Evolutionary conservation across 2,329 filamentous ascomycete species (phyloP).

Genomic region (Fusarium sp.): DNA sequence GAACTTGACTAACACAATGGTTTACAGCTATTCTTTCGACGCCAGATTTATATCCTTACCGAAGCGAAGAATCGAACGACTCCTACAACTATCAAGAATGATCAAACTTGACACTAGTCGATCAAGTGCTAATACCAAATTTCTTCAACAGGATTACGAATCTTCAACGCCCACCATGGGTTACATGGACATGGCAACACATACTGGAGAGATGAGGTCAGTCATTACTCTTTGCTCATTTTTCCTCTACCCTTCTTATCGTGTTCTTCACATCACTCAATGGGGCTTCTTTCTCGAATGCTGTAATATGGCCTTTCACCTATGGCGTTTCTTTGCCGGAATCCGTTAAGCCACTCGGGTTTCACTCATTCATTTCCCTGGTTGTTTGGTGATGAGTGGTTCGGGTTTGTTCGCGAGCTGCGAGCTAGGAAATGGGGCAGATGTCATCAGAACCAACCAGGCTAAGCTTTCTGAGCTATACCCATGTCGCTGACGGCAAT

Average conservation of each 20-base stretch:
- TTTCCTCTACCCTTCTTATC: conserved; percentile 19
- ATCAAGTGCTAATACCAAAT: conserved; percentile 37
- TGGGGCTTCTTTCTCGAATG: not conserved
- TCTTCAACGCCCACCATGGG: conserved; percentile 65
- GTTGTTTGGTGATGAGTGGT: conserved; percentile 15
- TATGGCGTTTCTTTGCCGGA: not conserved
- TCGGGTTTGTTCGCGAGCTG: conserved; percentile 34
- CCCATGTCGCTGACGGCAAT: conserved; percentile 30
- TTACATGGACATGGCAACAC: conserved; percentile 63
- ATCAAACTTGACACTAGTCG: conserved; percentile 10
- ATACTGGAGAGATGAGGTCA: conserved; percentile 66
- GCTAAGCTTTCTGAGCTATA: conserved; percentile 11
- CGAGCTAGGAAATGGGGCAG: conserved; percentile 25
- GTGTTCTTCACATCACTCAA: not conserved
- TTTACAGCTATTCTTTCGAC: not conserved
- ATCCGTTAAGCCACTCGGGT: not conserved
- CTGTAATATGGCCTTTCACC: not conserved
- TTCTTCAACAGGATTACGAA: conserved; percentile 64
- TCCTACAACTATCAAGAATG: conserved; percentile 3
- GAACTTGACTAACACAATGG: conserved; percentile 14
- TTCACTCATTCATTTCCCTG: conserved; percentile 7
- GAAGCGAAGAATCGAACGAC: conserved; percentile 10
- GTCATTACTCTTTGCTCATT: conserved; percentile 46
- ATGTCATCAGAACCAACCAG: conserved; percentile 8
- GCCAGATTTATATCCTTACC: not conserved